Base-by-base conservation (phyloP, 805 yeast species). In the Monosporozyma solicola region DNA sequence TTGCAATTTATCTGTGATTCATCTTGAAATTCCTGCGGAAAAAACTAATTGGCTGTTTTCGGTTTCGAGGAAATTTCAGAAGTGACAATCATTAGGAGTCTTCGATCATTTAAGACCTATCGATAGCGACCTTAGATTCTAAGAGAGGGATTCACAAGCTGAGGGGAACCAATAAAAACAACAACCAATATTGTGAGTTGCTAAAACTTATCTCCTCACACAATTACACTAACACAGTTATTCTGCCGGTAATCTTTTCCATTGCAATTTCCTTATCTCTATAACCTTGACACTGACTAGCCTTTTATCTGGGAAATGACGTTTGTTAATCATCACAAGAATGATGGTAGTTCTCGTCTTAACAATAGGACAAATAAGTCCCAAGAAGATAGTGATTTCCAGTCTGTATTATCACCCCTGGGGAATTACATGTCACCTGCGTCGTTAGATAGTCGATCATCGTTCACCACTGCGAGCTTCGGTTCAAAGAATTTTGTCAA, bases 341-440 rank as follows among this genome's bases (percentile, higher is more conserved):
- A 35, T 35, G n/a, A 35, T 15, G n/a, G 39, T 35, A 35, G 39
- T 35, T 16, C 24, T 39, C 20, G 25, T 39, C 25, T 16, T 39
- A 39, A 39, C 43, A 39, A 16, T 39, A 24, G 43, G 15, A 7
- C 25, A 8, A 27, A 39, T 39, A 39, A 47, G 47, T 29, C 39
- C 6, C 35, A 54, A 13, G 47, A 53, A 32, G 55, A 41, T 13
- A 53, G 47, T 16, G 56, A 51, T 4, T 48, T 55, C 31, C 32
- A 39, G 10, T 51, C 55, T 3, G 35, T 55, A 29, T 49, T 57
- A 35, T 53, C 60, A 32, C 55, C 61, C 31, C 51, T 54, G 22
- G 56, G 52, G 20, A 58, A 51, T 48, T 59, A 54, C 49, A 31
- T 61, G 20, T 59, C 65, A 29, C 63, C 63, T 16, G 55, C 59